Evolutionary conservation across 768 basidiomycete genomes (phyloP), one percentile per base, ranked within the genome.

Genomic region (Tricholoma saponaceum): DNA sequence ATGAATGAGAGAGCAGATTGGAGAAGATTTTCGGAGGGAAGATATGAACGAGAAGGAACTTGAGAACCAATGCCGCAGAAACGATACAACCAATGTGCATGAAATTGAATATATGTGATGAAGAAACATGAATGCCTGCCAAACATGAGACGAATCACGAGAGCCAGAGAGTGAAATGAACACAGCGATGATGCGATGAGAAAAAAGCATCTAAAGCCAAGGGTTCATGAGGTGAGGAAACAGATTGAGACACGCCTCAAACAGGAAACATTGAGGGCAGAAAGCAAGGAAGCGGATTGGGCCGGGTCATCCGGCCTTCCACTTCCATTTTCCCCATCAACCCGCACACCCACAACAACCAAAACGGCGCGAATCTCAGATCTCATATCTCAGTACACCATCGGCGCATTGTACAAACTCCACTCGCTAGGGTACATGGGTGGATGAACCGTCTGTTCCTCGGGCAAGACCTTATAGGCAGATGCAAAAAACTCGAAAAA

Each of bases 401-500:
- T 62, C 25, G 62, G 55, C 46, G 66, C 46, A 55, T 69, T 64
- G 52, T 60, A 65, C 56, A 58, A 57, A 22, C 54, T 23, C 37
- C 58, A 58, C n/a, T 67, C 68, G 7, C 69, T 64, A 7, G 64
- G 56, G 50, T 64, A 68, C 67, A 71, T 68, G 12, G 63, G 61
- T 6, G 64, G 60, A 52, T 72, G 68, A 7, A 63, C 47, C 22
- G 8, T n/a, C 44, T 58, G 54, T 4, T 76, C 76, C 47, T 77
- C 74, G 7, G 75, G 72, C 23, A 74, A 66, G 6, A 70, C 69
- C 78, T n/a, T n/a, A 77, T 80, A 0, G 76, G 78, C 5, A 76
- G 78, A 56, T 79, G 78, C 56, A 81, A 58, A 58, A 75, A 81
- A 13, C 77, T 65, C 39, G 77, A 78, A 56, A n/a, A 81, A 79